Conservation (phyloP, 371 early-diverging fungal genomes). For the Batkoa obscura region DNA sequence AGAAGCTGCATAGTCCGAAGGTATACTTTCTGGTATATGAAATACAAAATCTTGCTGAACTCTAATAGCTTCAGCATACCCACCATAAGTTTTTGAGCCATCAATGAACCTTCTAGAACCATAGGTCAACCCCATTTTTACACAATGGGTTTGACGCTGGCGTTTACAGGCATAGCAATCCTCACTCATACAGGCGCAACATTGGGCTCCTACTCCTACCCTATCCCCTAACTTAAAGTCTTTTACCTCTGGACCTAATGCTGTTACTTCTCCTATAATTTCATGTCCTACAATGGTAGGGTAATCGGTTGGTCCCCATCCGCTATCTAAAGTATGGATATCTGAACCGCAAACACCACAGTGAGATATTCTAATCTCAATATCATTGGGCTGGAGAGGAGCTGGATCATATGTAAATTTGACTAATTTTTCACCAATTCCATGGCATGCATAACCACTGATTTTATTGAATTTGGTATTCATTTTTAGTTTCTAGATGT, state of each 20-base stretch:
- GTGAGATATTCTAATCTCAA: conserved; percentile 25
- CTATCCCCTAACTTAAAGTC: conserved; percentile 40
- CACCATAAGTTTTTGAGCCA: conserved; percentile 19
- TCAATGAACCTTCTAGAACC: not conserved
- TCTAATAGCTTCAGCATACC: conserved; percentile 19
- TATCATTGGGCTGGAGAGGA: conserved; percentile 20
- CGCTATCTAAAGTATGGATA: conserved; percentile 36
- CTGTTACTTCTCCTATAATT: conserved; percentile 41
- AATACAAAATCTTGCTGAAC: conserved; percentile 23
- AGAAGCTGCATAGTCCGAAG: conserved; percentile 15
- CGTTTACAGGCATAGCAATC: conserved; percentile 38
- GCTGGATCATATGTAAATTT: conserved; percentile 19
- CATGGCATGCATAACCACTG: not conserved
- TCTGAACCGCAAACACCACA: conserved; percentile 42
- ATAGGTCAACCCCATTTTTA: conserved; percentile 19
- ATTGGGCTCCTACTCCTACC: conserved; percentile 54
- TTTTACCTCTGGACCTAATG: conserved; percentile 25
- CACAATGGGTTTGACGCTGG: conserved; percentile 48
- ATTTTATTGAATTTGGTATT: too few species aligned
- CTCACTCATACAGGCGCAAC: conserved; percentile 20
- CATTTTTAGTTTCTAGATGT: too few species aligned
- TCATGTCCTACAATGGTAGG: conserved; percentile 47
- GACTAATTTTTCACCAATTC: not conserved
- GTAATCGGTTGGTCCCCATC: conserved; percentile 25
- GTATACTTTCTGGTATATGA: conserved; percentile 28